Base-by-base conservation (phyloP, 140 eudicot species). In the Erigeron philadelphicus region DNA sequence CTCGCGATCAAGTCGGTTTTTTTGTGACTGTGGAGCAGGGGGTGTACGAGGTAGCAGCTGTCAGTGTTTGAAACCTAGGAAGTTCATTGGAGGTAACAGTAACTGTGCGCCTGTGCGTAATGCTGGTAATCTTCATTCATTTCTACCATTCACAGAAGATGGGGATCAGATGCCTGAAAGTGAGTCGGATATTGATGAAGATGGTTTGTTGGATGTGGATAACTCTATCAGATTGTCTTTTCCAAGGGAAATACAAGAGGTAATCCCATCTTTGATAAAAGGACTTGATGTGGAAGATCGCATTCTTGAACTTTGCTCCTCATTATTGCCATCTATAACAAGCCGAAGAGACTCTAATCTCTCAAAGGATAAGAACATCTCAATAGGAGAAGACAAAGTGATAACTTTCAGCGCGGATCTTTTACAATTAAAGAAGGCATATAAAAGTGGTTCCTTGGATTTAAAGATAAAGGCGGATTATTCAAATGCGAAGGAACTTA, bases 1-100 rank as follows among this genome's bases (percentile, higher is more conserved):
- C 79, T 93, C 99, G 10, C 87, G 97, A 52, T 89, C 99, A 9
- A 93, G 99, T 79, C 93, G 99, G 52, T 93, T 93, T 68, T 93
- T 93, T 75, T 93, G 99, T 18, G 99, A 93, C 75, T 93, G 99
- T 78, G 99, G 99, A 35, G 99, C 97, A n/a, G 99, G 99, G 62
- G 97, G 99, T 68, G 97, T 93, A 68, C 81, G 99, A 53, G 99
- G 99, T 60, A 93, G 90, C 84, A 89, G 94, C 60, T 93, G 99
- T 77, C 95, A 87, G 75, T 93, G 99, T 75, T 64, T 93, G 79
- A 93, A 93, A 80, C 95, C 99, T 72, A 84, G 99, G 13, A 93
- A 93, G 73, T 93, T 79, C 52, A 84, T 81, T 38, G 95, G 93
- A 65, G 81, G 76, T 75, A 78, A 74, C 73, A 77, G 66, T 75